Conservation (phyloP, 495 filamentous ascomycete genomes). For the Podospora australis region DNA sequence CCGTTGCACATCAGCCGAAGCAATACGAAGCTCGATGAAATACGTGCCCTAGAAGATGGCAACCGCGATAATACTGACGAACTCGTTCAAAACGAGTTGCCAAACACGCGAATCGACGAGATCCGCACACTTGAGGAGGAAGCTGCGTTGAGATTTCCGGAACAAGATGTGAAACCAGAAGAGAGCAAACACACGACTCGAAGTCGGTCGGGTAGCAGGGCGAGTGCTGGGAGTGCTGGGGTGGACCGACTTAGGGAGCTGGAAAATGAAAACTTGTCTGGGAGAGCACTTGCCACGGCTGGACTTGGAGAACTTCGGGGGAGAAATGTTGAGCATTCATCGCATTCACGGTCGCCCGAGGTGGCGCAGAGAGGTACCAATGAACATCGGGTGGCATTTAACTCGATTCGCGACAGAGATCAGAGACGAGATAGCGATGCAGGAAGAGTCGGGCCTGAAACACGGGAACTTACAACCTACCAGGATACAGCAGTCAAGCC, state of each 20-base stretch:
- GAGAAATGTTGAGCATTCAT: conserved; percentile 37
- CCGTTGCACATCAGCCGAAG: conserved; percentile 37
- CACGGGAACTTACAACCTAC: too few relatives aligned
- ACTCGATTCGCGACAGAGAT: conserved; percentile 21
- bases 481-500: too few relatives aligned
- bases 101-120: conserved; percentile 40
- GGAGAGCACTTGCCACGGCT: conserved; percentile 51
- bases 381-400: conserved; percentile 14
- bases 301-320: conserved; percentile 54
- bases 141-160: conserved; percentile 19
- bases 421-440: conserved; percentile 26
- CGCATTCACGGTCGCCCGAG: conserved; percentile 31
- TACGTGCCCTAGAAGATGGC: conserved; percentile 35
- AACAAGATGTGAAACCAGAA: conserved; percentile 1
- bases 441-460: background rate
- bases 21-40: conserved; percentile 38
- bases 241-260: conserved; percentile 51
- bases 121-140: conserved; percentile 48
- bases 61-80: conserved; percentile 8
- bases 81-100: background rate
- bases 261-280: conserved; percentile 55
- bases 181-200: background rate
- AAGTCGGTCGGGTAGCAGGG: conserved; percentile 16
- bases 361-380: conserved; percentile 17
- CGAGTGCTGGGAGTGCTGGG: conserved; percentile 30